Base-by-base conservation (phyloP, 2,329 filamentous ascomycete species). In the Arthrocladium fulminans region DNA sequence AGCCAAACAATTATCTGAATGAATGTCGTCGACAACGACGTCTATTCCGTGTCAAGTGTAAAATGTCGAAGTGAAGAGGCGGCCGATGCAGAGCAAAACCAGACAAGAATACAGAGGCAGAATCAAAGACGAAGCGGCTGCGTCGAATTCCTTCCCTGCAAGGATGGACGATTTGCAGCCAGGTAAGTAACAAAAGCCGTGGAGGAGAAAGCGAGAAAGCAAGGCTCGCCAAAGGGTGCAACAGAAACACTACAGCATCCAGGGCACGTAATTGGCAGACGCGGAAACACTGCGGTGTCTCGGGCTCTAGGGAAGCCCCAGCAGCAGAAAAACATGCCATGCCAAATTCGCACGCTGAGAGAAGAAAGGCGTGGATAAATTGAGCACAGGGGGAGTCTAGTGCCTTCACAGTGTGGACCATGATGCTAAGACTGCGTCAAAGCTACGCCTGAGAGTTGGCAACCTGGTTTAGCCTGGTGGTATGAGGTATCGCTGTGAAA, bases 61-160 rank as follows among this genome's bases (percentile, higher is more conserved):
- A 40, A 40, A 15, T 38, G 38, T 40, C 9, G 43, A 46, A 46
- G 43, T 37, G 43, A 38, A 37, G 32, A 34, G 19, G 15, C 20
- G 38, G 38, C 10, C 17, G 38, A 25, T 40, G 17, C n/a, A 23
- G 19, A 30, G 30, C 34, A 38, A 44, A 44, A 32, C 23, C 13
- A 24, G 25, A 32, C 41, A 30, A 44, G 41, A 44, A 44, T 32
- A 44, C 41, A 44, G 41, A 30, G 17, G 25, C 25, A 44, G 17
- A 44, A 44, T 24, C 27, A 44, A 19, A 17, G 12, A 27, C 22
- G 17, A 7, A 40, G 37, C n/a, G 17, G 32, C 25, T 25, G 19
- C 10, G 39, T 41, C 23, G 27, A 44, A 19, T 19, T 32, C n/a
- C 17, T 25, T 30, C 17, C 24, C 17, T 20, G 41, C 41, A 44